Evolutionary conservation across 306 rosid species (phyloP).

Genomic region (Cucumis melo): DNA sequence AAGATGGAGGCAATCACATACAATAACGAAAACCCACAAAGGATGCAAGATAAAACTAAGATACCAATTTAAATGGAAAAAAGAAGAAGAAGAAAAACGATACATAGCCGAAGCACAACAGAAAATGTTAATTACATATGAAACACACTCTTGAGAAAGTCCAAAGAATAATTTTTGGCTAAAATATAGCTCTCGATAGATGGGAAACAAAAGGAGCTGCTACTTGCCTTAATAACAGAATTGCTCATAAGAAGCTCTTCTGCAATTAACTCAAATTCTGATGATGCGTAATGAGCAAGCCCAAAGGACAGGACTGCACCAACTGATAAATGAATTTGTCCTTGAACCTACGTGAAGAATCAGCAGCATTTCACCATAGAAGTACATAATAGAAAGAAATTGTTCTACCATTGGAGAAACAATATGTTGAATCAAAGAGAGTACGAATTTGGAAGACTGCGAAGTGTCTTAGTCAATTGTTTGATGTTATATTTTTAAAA

Average conservation of each 20-base stretch:
- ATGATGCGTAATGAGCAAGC: conserved; percentile 76
- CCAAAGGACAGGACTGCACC: conserved; percentile 80
- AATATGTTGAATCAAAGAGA: not conserved
- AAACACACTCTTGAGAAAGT: not conserved
- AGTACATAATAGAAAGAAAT: not conserved
- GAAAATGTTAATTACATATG: not conserved
- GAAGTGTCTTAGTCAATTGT: not conserved
- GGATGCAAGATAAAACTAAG: no score
- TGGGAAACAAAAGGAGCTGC: not conserved
- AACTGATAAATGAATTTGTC: conserved; percentile 60
- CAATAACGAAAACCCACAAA: no score
- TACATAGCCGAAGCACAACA: no score
- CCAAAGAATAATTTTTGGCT: not conserved
- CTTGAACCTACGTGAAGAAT: conserved; percentile 56
- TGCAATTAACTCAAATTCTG: conserved; percentile 95
- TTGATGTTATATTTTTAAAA: not conserved
- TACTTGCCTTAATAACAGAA: conserved; percentile 71
- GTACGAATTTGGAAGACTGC: not conserved
- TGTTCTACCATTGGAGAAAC: conserved; percentile 6
- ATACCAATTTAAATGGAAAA: no score
- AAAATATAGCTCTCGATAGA: not conserved
- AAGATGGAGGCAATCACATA: no score
- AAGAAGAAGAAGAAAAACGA: no score
- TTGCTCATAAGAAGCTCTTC: conserved; percentile 99
- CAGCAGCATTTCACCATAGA: not conserved